Evolutionary conservation across 163 green algal genomes (phyloP).

Genomic region (Volvox carteri): DNA sequence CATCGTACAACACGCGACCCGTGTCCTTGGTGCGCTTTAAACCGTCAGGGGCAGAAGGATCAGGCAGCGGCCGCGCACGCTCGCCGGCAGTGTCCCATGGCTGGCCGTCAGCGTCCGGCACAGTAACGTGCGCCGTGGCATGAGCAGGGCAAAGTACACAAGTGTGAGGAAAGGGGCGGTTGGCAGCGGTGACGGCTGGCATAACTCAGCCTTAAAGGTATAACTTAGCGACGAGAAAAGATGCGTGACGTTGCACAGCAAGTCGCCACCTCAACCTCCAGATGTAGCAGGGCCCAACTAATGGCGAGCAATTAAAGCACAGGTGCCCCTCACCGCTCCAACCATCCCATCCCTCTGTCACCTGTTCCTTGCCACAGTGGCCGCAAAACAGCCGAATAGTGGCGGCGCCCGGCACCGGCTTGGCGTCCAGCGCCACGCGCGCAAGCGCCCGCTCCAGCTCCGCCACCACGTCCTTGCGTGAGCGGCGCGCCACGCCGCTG

Average conservation of each 20-base stretch:
- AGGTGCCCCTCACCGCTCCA: neutral
- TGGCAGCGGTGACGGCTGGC: too few species aligned
- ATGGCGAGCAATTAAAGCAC: too few species aligned
- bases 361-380: constrained; percentile 54
- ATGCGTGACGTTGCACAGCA: too few species aligned
- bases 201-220: too few species aligned
- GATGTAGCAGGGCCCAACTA: too few species aligned
- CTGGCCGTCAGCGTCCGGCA: too few species aligned
- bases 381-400: constrained; percentile 45
- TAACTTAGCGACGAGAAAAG: too few species aligned
- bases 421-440: neutral
- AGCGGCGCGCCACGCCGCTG: neutral
- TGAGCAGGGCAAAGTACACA: too few species aligned
- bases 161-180: too few species aligned
- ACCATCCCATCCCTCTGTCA: neutral
- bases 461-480: neutral
- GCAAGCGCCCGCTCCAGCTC: constrained; percentile 9
- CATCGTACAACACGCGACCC: constrained; percentile 36
- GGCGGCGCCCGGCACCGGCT: neutral
- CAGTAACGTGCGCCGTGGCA: too few species aligned
- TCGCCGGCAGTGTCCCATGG: constrained; percentile 25
- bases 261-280: too few species aligned
- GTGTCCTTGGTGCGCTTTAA: constrained; percentile 45
- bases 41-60: constrained; percentile 39
- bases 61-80: constrained; percentile 19